Evolutionary conservation across 1,139 yeast genomes (phyloP).

Genomic region (Williopsis jadinii): DNA sequence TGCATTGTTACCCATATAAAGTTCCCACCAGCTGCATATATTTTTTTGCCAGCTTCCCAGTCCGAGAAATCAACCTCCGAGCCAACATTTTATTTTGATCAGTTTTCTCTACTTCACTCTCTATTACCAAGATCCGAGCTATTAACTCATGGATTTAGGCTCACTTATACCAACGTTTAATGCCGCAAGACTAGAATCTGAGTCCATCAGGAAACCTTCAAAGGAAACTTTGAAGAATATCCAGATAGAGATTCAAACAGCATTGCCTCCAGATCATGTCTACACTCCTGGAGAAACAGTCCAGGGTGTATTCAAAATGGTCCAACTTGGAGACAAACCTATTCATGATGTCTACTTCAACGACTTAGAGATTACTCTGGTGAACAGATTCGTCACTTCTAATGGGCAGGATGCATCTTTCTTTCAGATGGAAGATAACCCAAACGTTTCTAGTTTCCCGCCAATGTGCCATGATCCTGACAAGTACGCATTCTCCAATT

Average conservation of each 20-base stretch:
- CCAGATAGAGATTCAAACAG: conserved; percentile 10
- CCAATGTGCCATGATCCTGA: conserved; percentile 9
- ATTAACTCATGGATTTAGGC: no score
- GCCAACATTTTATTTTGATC: no score
- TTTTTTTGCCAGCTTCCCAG: no score
- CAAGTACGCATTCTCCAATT: conserved; percentile 5
- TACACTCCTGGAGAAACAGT: conserved; percentile 15
- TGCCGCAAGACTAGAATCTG: conserved; percentile 5
- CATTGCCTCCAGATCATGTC: conserved; percentile 1
- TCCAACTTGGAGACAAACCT: conserved; percentile 5
- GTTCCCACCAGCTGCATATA: no score
- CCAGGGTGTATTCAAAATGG: conserved; percentile 10
- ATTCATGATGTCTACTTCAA: conserved; percentile 16
- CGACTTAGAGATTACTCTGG: conserved; percentile 14
- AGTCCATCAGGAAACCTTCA: conserved; percentile 11
- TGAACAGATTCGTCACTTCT: conserved; percentile 9
- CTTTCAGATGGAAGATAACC: conserved; percentile 16
- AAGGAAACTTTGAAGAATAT: conserved; percentile 10
- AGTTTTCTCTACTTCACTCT: no score
- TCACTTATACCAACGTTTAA: conserved; percentile 5
- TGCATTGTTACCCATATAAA: no score
- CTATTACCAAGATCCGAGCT: no score
- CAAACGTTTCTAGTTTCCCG: conserved; percentile 5
- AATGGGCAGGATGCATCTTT: conserved; percentile 3
- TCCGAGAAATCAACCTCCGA: no score